Evolutionary conservation across 805 yeast genomes (phyloP), one percentile per base, ranked within the genome.

Genomic region (Jamesozyma spencerorum): DNA sequence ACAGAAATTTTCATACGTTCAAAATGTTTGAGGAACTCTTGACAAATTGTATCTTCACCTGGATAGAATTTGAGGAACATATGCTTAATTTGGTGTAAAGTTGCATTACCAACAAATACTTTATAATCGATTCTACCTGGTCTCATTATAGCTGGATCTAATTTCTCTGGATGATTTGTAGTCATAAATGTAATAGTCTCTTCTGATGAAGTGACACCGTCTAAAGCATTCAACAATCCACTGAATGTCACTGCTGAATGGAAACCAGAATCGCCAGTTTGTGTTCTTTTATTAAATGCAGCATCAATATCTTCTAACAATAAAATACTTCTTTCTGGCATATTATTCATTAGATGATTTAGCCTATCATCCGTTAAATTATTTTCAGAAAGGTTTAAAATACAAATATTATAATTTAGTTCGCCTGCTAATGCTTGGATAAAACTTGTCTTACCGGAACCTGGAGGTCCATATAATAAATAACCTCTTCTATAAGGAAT

Each of bases 101-200:
- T 71, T n/a, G 97, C 97, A 60, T 90, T 85, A 49, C 84, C 92
- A 31, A 92, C 75, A 53, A 80, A 66, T 17, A 79, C 81, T 63
- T 86, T 85, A 60, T 71, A 79, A 58, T 92, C 98, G 26, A 92
- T 81, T 62, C 98, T 72, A 2, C 98, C 98, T 0, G 98, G 98
- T 48, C 98, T 72, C 58, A 92, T 65, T 34, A 92, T 71, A 0
- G 98, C 98, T 1, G 96, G 86, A 54, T 92, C 98, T 30, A 92
- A 68, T 47, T 77, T 77, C 47, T 92, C 97, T 0, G 97, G 96
- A 56, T 92, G 98, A 62, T 92, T 92, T 17, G 98, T 90, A 17
- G 98, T 92, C 98, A 92, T 92, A 62, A 92, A 92, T 0, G 97
- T 90, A 27, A 92, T 72, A 35, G 95, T 82, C 57, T 92, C 97